These are phyloP conservation scores for Aeminium ludgeri DNA, from an alignment of 495 filamentous ascomycete genomes.

Conservation along the genomic window DNA sequence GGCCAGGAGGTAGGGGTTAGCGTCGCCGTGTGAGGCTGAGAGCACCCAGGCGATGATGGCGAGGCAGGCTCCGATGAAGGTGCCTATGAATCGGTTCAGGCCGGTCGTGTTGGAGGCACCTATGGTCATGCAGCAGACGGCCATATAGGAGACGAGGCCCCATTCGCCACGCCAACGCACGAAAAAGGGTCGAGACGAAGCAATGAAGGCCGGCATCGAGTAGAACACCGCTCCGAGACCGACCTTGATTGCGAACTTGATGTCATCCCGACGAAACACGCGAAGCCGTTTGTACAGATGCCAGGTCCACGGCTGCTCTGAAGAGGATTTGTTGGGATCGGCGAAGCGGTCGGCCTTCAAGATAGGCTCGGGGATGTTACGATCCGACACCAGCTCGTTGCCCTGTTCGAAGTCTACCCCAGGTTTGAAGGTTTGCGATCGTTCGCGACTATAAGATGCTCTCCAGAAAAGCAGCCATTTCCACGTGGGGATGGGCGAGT, in stretches of 20 bases:
- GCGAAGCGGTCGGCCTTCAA: slow-evolving; percentile 7
- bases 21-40: slow-evolving; percentile 31
- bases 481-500: slow-evolving; percentile 51
- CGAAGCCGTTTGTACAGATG: slow-evolving; percentile 41
- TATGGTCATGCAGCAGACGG: slow-evolving; percentile 94
- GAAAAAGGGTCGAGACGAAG: slow-evolving; percentile 60
- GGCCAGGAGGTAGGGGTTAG: slow-evolving; percentile 51
- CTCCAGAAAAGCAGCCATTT: slow-evolving; percentile 76
- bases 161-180: slow-evolving; percentile 88
- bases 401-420: slow-evolving; percentile 15
- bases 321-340: slow-evolving; percentile 15
- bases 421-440: background rate
- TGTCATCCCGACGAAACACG: slow-evolving; percentile 47
- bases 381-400: slow-evolving; percentile 4
- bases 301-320: slow-evolving; percentile 25
- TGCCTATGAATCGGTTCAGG: slow-evolving; percentile 71
- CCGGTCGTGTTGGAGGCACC: slow-evolving; percentile 89
- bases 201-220: slow-evolving; percentile 71
- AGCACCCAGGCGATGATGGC: slow-evolving; percentile 63
- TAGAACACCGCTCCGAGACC: slow-evolving; percentile 75
- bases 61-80: slow-evolving; percentile 59
- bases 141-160: slow-evolving; percentile 93
- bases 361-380: slow-evolving; percentile 9
- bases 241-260: slow-evolving; percentile 78
- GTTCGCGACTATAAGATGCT: background rate